Percentiles rank a stretch among this genome's conserved stretches.
Conservation (phyloP, 1,284 basidiomycete genomes). For the Neotropicomus parvogracilis region DNA sequence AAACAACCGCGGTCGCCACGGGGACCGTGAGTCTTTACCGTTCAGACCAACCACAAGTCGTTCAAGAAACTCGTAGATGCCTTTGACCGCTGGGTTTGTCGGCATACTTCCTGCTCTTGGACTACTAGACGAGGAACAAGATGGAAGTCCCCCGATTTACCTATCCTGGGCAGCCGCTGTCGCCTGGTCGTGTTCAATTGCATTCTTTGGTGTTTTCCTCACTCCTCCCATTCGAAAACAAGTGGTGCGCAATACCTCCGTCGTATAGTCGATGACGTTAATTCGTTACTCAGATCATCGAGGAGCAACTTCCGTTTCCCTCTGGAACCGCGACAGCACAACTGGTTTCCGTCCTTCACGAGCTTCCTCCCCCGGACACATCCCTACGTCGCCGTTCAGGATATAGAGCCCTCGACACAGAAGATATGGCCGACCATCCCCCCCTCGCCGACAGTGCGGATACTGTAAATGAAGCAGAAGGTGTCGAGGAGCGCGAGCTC, state of each 20-base stretch:
- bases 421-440: slow-evolving; percentile 25
- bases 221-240: slow-evolving; percentile 91
- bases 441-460: slow-evolving; percentile 2
- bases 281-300: slow-evolving; percentile 64
- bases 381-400: slow-evolving; percentile 51
- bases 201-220: slow-evolving; percentile 94
- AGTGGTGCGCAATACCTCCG: slow-evolving; percentile 56
- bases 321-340: slow-evolving; percentile 97
- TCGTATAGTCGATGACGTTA: neutral
- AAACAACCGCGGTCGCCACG: slow-evolving; percentile 93
- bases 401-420: slow-evolving; percentile 46
- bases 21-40: slow-evolving; percentile 51
- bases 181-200: slow-evolving; percentile 83
- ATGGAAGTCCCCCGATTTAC: slow-evolving; percentile 74
- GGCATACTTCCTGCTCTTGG: slow-evolving; percentile 91
- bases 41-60: neutral
- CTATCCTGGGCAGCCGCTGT: slow-evolving; percentile 71
- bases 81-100: slow-evolving; percentile 90
- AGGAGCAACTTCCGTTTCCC: slow-evolving; percentile 91
- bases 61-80: slow-evolving; percentile 49
- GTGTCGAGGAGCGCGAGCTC: slow-evolving; percentile 39
- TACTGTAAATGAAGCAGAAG: slow-evolving; percentile 14
- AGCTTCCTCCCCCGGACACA: slow-evolving; percentile 61
- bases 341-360: slow-evolving; percentile 88
- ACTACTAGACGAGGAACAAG: slow-evolving; percentile 68